Percentiles rank a stretch among this genome's conserved stretches.
Conservation (phyloP, 164 flowering plant genomes). For the Sedum album region DNA sequence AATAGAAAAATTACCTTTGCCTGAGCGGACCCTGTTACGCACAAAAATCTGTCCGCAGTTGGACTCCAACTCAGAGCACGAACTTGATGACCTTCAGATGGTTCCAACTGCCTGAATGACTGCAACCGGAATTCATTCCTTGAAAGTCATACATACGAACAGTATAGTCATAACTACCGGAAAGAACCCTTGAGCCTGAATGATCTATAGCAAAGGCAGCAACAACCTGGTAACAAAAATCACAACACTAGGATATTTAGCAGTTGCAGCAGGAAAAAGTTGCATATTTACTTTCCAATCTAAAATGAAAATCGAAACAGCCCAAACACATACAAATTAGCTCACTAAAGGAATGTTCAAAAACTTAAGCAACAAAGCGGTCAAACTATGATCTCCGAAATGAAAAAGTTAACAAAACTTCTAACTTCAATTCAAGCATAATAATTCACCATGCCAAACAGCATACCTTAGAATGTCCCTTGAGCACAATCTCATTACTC, state of each 20-base stretch:
- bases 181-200: conserved; percentile 88
- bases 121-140: conserved; percentile 91
- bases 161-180: conserved; percentile 92
- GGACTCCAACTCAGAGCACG: conserved; percentile 98
- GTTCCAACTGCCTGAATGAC: conserved; percentile 91
- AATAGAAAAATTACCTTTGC: conserved; percentile 42
- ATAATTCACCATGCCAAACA: conserved; percentile 64
- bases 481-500: conserved; percentile 84
- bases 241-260: not conserved
- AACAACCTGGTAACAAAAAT: conserved; percentile 12
- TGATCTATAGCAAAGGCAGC: conserved; percentile 63
- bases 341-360: not conserved
- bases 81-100: conserved; percentile 94
- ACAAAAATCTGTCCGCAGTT: conserved; percentile 70
- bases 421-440: not conserved
- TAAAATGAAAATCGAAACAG: too few relatives aligned
- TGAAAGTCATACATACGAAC: conserved; percentile 96
- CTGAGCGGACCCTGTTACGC: conserved; percentile 94
- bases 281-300: too few relatives aligned
- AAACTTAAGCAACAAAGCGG: not conserved
- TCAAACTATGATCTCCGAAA: not conserved
- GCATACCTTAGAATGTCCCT: conserved; percentile 87
- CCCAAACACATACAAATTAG: not conserved
- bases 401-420: not conserved
- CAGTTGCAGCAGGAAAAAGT: too few relatives aligned